A percentile compares a stretch with the other conserved stretches of the same genome.
These are phyloP conservation scores for Dendrocalamus sinicus DNA, from an alignment of 176 grass and related monocot species.

Conservation along the genomic window DNA sequence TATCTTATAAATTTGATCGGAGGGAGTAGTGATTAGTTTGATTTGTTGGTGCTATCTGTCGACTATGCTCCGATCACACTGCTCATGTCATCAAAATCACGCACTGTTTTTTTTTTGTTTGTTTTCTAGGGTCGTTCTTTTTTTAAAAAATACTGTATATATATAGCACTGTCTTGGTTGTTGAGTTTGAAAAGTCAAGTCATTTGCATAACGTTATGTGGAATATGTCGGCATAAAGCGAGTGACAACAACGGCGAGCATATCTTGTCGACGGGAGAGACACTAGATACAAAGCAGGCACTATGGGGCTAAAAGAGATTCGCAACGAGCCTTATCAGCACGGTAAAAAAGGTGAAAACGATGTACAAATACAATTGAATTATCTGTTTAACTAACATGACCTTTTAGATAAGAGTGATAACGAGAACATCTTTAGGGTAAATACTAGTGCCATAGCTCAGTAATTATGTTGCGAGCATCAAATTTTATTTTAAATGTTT, in stretches of 20 bases:
- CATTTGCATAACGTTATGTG: neutral
- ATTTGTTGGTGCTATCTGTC: neutral
- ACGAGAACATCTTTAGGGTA: neutral
- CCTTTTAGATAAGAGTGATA: neutral
- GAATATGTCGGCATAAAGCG: neutral
- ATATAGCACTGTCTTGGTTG: neutral
- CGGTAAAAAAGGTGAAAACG: neutral
- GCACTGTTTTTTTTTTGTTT: neutral
- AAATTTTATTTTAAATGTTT: neutral
- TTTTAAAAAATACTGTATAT: neutral
- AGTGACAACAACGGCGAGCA: neutral
- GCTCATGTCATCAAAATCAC: neutral
- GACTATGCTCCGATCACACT: neutral
- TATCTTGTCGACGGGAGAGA: neutral
- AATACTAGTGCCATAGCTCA: neutral
- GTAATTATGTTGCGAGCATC: neutral
- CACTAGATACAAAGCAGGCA: neutral
- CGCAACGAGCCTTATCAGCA: neutral
- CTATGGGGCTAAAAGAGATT: neutral
- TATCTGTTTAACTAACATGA: neutral
- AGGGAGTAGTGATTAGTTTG: neutral
- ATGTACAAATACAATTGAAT: neutral
- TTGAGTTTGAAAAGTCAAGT: slow-evolving; percentile 2
- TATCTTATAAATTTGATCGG: too few relatives aligned
- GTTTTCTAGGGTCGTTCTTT: neutral